Conservation (phyloP, 208 protist genomes). For the Leishmania mexicana region DNA sequence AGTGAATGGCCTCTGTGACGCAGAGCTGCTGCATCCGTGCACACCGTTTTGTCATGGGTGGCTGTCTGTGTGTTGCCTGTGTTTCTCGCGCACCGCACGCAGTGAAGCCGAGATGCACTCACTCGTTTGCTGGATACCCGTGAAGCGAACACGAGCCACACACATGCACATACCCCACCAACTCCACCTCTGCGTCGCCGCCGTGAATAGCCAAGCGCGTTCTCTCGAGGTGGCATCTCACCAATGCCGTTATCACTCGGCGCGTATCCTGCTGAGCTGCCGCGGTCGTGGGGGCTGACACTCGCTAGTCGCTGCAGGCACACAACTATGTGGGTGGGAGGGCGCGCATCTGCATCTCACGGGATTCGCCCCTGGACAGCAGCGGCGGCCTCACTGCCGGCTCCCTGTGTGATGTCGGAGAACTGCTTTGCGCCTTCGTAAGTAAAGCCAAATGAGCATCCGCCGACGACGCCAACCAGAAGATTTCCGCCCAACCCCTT, state of each 20-base stretch:
- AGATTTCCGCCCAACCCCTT: slow-evolving; percentile 77
- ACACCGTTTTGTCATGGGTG: neutral
- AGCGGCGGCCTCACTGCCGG: neutral
- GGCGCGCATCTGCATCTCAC: neutral
- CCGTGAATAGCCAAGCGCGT: neutral
- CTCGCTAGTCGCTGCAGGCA: neutral
- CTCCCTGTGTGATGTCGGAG: slow-evolving; percentile 53
- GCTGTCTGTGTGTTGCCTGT: neutral
- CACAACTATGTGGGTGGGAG: neutral
- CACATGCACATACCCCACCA: neutral
- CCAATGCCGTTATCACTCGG: neutral
- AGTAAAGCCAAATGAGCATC: slow-evolving; percentile 74
- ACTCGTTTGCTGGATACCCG: neutral
- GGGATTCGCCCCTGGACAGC: neutral
- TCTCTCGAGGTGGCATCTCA: neutral
- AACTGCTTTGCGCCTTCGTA: slow-evolving; percentile 85
- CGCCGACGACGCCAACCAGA: slow-evolving; percentile 61
- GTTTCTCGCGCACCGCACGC: neutral
- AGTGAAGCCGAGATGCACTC: neutral
- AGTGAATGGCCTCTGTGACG: neutral
- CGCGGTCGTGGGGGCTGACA: neutral
- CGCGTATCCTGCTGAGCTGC: neutral
- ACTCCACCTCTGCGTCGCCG: neutral
- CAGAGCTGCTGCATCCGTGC: neutral
- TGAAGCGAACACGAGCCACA: neutral